Evolutionary conservation across 192 early-diverging fungal species (phyloP).

Genomic region (Coemansia sp.): DNA sequence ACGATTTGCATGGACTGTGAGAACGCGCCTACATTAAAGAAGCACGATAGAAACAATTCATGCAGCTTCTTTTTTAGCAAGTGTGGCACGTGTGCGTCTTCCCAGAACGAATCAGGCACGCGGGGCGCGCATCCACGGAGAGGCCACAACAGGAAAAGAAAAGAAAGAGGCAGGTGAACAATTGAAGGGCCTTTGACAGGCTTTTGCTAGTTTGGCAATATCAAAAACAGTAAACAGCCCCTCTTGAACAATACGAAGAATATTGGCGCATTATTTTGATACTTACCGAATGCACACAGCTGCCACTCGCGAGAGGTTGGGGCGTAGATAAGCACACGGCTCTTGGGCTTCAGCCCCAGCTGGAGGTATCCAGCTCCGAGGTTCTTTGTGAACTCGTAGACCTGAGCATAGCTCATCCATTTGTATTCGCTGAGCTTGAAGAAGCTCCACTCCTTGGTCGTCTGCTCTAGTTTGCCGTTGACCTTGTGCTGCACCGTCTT

Average conservation of each 20-base stretch:
- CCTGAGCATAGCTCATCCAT: conserved; percentile 49
- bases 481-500: conserved; percentile 44
- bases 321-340: conserved; percentile 65
- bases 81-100: background rate
- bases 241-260: background rate
- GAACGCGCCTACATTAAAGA: conserved; percentile 22
- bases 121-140: background rate
- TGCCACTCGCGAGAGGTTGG: conserved; percentile 60
- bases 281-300: conserved; percentile 32
- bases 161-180: background rate
- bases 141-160: background rate
- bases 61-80: background rate
- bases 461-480: conserved; percentile 52
- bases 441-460: conserved; percentile 86
- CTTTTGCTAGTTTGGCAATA: background rate
- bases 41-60: background rate
- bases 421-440: conserved; percentile 72
- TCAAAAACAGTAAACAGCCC: background rate
- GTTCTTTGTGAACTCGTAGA: conserved; percentile 25
- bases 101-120: background rate
- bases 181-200: background rate
- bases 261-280: conserved; percentile 24
- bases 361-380: conserved; percentile 37
- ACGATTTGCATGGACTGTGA: conserved; percentile 74
- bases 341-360: conserved; percentile 36